A percentile compares a stretch with the other conserved stretches of the same genome.
phyloP scores from a whole-genome alignment of 768 basidiomycete species.

The Lentinula sp. region DNA sequence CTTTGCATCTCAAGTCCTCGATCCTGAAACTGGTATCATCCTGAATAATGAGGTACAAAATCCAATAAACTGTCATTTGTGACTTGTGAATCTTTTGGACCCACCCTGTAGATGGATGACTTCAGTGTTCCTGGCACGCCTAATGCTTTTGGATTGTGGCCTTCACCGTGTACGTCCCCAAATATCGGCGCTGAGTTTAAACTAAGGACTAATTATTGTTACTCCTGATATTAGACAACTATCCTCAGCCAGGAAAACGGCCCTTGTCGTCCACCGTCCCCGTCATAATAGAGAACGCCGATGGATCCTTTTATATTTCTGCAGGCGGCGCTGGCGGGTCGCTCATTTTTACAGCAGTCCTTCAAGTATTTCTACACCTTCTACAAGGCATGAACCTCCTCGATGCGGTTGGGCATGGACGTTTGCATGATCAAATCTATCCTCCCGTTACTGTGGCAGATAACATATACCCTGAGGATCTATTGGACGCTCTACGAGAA shows the following conservation, averaged over 20 bases:
- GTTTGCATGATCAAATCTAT: constrained; percentile 64
- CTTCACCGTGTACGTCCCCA: constrained; percentile 62
- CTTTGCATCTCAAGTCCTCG: constrained; percentile 86
- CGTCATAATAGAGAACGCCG: constrained; percentile 68
- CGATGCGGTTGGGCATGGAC: constrained; percentile 54
- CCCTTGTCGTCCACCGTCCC: constrained; percentile 84
- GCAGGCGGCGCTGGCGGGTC: constrained; percentile 88
- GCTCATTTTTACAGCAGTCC: constrained; percentile 72
- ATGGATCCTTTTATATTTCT: constrained; percentile 68
- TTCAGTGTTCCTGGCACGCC: constrained; percentile 83
- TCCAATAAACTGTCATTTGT: neutral
- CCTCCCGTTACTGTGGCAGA: constrained; percentile 44
- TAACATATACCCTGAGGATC: constrained; percentile 30
- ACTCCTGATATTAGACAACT: constrained; percentile 55
- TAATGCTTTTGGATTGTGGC: constrained; percentile 77
- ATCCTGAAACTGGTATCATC: constrained; percentile 82
- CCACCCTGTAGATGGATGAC: constrained; percentile 67
- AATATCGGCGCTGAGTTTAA: neutral
- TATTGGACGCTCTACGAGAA: constrained; percentile 34
- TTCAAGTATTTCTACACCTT: constrained; percentile 74
- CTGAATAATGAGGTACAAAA: constrained; percentile 77
- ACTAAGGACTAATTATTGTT: constrained; percentile 2
- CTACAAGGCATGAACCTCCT: constrained; percentile 76
- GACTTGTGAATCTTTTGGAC: neutral
- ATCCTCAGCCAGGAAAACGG: constrained; percentile 82